Conservation (phyloP, 1,284 basidiomycete genomes). For the Rhodotorula sp. region DNA sequence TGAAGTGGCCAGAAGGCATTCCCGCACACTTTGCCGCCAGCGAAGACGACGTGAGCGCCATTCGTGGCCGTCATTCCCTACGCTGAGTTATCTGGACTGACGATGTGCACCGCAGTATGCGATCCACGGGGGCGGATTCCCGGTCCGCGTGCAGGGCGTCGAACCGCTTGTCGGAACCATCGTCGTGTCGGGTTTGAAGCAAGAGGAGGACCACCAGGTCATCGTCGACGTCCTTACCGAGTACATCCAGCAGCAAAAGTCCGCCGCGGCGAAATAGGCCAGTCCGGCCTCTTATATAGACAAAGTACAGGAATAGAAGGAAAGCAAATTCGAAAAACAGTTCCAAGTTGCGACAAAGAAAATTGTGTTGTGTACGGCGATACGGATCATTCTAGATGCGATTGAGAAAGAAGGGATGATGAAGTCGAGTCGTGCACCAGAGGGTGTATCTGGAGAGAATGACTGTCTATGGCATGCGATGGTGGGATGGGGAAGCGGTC, state of each 20-base stretch:
- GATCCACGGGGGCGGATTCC: constrained; percentile 42
- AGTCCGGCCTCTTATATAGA: too few species aligned
- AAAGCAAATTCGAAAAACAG: too few species aligned
- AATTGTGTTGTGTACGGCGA: not conserved
- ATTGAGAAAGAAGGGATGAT: not conserved
- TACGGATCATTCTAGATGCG: not conserved
- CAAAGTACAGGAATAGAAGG: too few species aligned
- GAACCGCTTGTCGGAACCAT: constrained; percentile 41
- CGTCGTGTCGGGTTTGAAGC: constrained; percentile 40
- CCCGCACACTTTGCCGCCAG: not conserved
- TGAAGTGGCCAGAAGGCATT: constrained; percentile 21
- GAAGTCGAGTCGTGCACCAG: not conserved
- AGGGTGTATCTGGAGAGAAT: not conserved
- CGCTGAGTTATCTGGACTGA: not conserved
- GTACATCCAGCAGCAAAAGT: constrained; percentile 25
- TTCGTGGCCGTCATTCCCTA: too few species aligned
- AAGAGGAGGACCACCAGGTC: constrained; percentile 42
- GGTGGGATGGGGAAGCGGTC: not conserved
- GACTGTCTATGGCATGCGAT: not conserved
- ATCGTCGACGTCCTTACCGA: constrained; percentile 39
- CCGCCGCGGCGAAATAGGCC: not conserved
- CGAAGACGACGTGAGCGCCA: not conserved
- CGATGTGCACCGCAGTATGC: constrained; percentile 20
- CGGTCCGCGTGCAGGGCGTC: constrained; percentile 40
- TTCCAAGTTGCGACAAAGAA: too few species aligned